Evolutionary conservation across 148 eudicot genomes (phyloP), one percentile per base, ranked within the genome.

Genomic region (Amaranthus hypochondriacus): DNA sequence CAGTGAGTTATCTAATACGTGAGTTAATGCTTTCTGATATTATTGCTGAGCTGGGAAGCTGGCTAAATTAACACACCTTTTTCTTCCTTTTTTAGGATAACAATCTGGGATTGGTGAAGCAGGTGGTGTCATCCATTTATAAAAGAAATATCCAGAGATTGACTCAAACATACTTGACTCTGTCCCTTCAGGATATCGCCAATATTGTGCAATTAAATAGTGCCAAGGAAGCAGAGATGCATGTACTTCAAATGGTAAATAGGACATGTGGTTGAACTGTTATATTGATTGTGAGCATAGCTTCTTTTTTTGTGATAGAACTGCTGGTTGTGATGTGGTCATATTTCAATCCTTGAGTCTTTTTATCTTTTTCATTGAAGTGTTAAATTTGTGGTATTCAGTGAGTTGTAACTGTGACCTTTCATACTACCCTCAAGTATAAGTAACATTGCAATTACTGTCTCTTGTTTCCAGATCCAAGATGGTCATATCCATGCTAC

Each of bases 91-190:
- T 73, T 47, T 82, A 92, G 97, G 97, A 90, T 78, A 88, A 80
- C 75, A 92, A 92, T 83, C 79, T 90, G 76, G 95, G 97, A 70
- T 79, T 92, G 81, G 93, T 86, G 79, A 90, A 86, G 83, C 97
- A 92, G 77, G 98, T 86, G 57, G 81, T 88, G 63, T 87, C 97
- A 68, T 94, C 92, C 51, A 88, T 89, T 76, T 86, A 86, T 76
- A 94, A 94, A 80, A 80, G 90, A 69, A 94, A 94, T 71, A 94
- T 94, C 72, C 98, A 91, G 85, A 86, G 91, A 77, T 84, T 94
- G 81, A 94, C 98, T 78, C 98, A 94, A 81, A 94, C 96, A 69
- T 94, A 94, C 78, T 80, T 94, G 82, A 94, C 97, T 62, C 86
- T 91, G 47, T 94, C 97, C 63, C 97, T 94, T 42, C 87, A 92